These are phyloP conservation scores for Pseudogymnoascus sp. DNA, from an alignment of 2,329 filamentous ascomycete genomes.

Conservation along the genomic window DNA sequence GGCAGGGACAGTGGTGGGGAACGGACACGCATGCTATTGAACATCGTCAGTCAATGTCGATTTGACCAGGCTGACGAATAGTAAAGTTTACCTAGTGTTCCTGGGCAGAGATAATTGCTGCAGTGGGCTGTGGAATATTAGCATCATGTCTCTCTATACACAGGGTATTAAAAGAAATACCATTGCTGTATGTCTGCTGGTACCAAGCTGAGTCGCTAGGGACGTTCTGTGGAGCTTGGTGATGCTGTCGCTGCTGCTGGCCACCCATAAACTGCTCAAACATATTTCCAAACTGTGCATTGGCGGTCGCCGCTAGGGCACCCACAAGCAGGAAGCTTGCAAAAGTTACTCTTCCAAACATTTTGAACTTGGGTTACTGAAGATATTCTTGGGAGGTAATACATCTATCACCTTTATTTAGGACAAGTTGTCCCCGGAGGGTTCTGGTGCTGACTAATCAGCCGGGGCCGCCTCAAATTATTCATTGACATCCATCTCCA, in stretches of 20 bases:
- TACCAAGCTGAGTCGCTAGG: constrained; percentile 80
- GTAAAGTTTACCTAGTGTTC: constrained; percentile 54
- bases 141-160: constrained; percentile 1
- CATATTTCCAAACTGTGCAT: constrained; percentile 80
- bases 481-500: constrained; percentile 8
- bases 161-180: constrained; percentile 34
- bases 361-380: background rate
- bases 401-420: constrained; percentile 1
- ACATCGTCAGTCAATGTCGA: background rate
- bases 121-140: constrained; percentile 56
- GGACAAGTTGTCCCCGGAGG: constrained; percentile 2
- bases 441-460: background rate
- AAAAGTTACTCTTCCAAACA: constrained; percentile 23
- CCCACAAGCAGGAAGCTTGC: constrained; percentile 41
- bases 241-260: constrained; percentile 49
- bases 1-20: constrained; percentile 93
- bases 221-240: constrained; percentile 66
- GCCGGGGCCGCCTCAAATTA: constrained; percentile 10
- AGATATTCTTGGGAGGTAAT: background rate
- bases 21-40: constrained; percentile 75
- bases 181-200: constrained; percentile 57
- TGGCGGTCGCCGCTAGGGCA: constrained; percentile 44
- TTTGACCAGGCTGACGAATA: background rate
- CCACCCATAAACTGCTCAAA: constrained; percentile 87
- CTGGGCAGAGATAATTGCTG: constrained; percentile 88